A percentile compares a stretch with the other conserved stretches of the same genome.
Evolutionary conservation across 441 rosid species (phyloP).

Genomic region (Corymbia calophylla): DNA sequence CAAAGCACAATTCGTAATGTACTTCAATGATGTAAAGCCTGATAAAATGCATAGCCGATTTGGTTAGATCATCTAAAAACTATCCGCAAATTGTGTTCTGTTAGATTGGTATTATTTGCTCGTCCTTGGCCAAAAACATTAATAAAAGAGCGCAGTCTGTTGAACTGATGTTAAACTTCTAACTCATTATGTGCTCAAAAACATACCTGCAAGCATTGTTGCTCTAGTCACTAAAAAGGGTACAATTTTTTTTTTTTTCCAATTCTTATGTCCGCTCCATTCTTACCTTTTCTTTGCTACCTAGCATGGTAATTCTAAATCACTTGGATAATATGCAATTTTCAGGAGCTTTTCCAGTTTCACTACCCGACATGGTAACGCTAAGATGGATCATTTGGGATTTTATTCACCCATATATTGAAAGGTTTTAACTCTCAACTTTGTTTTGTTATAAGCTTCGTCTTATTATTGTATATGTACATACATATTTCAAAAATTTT

Average conservation of each 20-base stretch:
- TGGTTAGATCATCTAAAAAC: not conserved
- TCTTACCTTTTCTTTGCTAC: not conserved
- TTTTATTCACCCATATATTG: not conserved
- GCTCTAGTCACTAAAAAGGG: slow-evolving; percentile 49
- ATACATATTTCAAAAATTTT: too few relatives aligned
- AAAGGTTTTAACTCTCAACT: not conserved
- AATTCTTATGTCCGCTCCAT: not conserved
- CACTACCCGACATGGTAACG: not conserved
- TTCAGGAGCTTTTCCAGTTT: not conserved
- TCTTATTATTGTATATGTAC: not conserved
- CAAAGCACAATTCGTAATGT: not conserved
- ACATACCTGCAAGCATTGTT: slow-evolving; percentile 47
- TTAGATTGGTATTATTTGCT: not conserved
- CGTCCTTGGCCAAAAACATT: not conserved
- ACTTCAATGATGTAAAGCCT: not conserved
- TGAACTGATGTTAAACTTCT: not conserved
- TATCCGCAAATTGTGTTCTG: not conserved
- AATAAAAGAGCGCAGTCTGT: not conserved
- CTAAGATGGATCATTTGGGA: not conserved
- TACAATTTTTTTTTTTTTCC: not conserved
- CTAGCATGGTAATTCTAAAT: not conserved
- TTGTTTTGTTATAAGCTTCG: not conserved
- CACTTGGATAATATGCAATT: not conserved
- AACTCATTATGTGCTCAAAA: slow-evolving; percentile 40
- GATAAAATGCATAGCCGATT: not conserved